Conservation (phyloP, 805 yeast genomes). For the Metschnikowia santaceciliae region DNA sequence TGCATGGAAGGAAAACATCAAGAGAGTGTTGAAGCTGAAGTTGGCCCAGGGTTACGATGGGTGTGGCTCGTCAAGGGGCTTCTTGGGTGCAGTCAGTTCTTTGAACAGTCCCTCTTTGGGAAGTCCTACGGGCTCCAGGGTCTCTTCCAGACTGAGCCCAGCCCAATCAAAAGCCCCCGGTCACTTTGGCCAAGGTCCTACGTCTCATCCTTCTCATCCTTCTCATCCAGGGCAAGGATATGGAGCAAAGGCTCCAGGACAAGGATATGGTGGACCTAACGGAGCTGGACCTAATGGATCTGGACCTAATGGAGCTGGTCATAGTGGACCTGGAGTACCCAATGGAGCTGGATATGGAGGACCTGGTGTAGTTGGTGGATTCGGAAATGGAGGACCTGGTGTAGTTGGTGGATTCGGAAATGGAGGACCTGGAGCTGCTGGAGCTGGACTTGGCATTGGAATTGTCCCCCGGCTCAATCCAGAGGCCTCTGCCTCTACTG, state of each 20-base stretch:
- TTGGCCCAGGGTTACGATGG: conserved; percentile 59
- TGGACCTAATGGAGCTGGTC: too few relatives aligned
- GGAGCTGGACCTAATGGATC: too few relatives aligned
- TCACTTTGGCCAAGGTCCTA: too few relatives aligned
- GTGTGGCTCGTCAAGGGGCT: conserved; percentile 60
- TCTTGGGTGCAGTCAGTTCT: conserved; percentile 55
- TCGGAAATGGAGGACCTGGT: background rate
- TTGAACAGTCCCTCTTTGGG: conserved; percentile 38
- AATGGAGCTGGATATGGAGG: too few relatives aligned
- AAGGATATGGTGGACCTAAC: too few relatives aligned
- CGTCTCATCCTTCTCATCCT: too few relatives aligned
- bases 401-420: too few relatives aligned
- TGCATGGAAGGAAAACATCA: conserved; percentile 32
- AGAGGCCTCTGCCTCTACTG: background rate
- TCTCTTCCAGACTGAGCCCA: background rate
- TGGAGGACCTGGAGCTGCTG: background rate
- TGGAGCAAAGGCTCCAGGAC: too few relatives aligned
- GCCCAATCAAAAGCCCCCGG: too few relatives aligned
- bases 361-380: too few relatives aligned
- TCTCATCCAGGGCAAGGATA: too few relatives aligned
- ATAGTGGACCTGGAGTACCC: background rate
- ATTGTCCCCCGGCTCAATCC: background rate
- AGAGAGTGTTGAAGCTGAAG: conserved; percentile 29
- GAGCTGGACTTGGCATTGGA: background rate
- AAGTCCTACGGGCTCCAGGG: conserved; percentile 5